These are phyloP conservation scores for Chalaropsis ovoidea DNA, from an alignment of 2,329 filamentous ascomycete species.

Conservation along the genomic window DNA sequence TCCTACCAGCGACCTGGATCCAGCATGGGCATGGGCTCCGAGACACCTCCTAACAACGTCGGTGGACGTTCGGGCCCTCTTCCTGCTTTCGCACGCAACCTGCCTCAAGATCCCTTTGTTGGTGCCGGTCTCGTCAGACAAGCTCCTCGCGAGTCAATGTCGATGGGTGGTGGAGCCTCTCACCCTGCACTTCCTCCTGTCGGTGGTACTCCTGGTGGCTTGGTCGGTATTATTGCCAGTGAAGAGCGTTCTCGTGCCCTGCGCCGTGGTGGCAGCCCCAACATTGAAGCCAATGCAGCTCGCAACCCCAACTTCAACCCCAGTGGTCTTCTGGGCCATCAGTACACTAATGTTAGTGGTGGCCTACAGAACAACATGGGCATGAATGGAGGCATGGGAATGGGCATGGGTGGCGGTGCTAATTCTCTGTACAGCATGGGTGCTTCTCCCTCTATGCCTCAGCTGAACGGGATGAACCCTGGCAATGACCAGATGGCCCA, in stretches of 20 bases:
- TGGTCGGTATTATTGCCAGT: constrained; percentile 78
- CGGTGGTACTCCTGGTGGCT: constrained; percentile 50
- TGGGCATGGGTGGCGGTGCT: constrained; percentile 16
- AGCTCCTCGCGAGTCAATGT: constrained; percentile 62
- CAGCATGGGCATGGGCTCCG: constrained; percentile 30
- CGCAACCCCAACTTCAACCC: constrained; percentile 31
- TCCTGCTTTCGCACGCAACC: constrained; percentile 70
- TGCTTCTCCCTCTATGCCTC: constrained; percentile 28
- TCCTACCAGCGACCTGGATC: constrained; percentile 43
- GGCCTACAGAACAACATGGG: constrained; percentile 29
- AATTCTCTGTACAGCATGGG: constrained; percentile 26
- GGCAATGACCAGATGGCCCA: constrained; percentile 30
- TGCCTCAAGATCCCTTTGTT: constrained; percentile 77
- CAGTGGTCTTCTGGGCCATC: constrained; percentile 33
- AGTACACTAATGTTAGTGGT: constrained; percentile 42
- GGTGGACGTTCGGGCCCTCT: constrained; percentile 39
- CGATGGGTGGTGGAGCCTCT: constrained; percentile 48
- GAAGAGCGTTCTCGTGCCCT: constrained; percentile 72
- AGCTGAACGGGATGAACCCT: constrained; percentile 28
- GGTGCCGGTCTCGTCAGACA: constrained; percentile 67
- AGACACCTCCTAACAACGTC: constrained; percentile 26
- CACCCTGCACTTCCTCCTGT: constrained; percentile 36
- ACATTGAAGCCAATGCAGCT: constrained; percentile 42
- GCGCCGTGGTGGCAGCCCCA: constrained; percentile 62
- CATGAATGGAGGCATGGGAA: constrained; percentile 29